phyloP scores from a whole-genome alignment of 306 rosid genomes.

The Luffa aegyptiaca region DNA sequence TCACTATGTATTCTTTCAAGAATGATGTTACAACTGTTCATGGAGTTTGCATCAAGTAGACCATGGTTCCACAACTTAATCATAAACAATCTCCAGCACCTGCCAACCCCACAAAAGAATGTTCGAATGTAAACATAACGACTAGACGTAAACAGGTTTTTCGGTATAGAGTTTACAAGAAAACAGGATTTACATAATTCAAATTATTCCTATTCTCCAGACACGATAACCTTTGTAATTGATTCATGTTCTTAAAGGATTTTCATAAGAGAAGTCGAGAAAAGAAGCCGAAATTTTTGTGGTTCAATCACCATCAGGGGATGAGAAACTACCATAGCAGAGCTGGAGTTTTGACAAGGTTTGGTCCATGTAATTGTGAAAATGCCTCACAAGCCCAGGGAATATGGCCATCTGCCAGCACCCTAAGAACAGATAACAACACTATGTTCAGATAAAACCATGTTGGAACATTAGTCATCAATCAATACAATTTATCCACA shows the following conservation, averaged over 20 bases:
- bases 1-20: slow-evolving; percentile 34
- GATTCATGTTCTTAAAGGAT: neutral
- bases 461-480: neutral
- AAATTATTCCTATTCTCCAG: neutral
- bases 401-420: slow-evolving; percentile 66
- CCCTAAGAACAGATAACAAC: slow-evolving; percentile 40
- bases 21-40: slow-evolving; percentile 36
- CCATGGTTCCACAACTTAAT: slow-evolving; percentile 59
- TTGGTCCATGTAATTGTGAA: slow-evolving; percentile 41
- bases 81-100: slow-evolving; percentile 66
- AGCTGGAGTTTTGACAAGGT: slow-evolving; percentile 29
- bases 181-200: neutral
- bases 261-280: neutral
- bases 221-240: neutral
- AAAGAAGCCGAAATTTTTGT: neutral
- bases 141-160: neutral
- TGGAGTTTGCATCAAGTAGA: slow-evolving; percentile 45
- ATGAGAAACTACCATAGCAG: slow-evolving; percentile 41
- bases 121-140: neutral
- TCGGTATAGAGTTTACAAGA: neutral
- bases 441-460: neutral
- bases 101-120: slow-evolving; percentile 21
- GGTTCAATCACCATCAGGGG: neutral
- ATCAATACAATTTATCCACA: neutral
- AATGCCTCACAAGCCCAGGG: slow-evolving; percentile 85